These are phyloP conservation scores for Xylaria cubensis DNA, from an alignment of 495 filamentous ascomycete species.

Conservation along the genomic window DNA sequence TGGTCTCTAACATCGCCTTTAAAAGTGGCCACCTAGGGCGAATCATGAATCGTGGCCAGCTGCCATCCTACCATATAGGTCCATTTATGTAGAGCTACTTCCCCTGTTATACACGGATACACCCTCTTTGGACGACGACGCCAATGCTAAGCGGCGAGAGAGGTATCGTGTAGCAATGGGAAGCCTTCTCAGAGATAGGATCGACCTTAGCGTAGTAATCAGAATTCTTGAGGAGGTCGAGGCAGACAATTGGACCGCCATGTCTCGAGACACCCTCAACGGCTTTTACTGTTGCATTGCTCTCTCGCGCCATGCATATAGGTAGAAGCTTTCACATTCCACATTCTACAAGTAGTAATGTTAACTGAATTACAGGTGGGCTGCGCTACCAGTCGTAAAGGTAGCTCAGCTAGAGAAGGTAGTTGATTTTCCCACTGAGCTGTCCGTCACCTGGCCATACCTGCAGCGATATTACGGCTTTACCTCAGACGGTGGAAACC, in stretches of 20 bases:
- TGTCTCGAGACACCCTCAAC: slow-evolving; percentile 44
- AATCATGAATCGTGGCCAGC: slow-evolving; percentile 14
- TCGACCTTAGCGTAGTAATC: slow-evolving; percentile 39
- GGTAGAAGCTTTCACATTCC: slow-evolving; percentile 29
- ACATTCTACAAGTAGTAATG: neutral
- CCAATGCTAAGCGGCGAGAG: neutral
- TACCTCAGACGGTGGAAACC: slow-evolving; percentile 46
- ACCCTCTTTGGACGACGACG: neutral
- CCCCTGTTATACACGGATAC: neutral
- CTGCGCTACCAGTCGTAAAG: slow-evolving; percentile 49
- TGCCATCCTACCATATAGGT: neutral
- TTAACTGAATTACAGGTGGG: slow-evolving; percentile 34
- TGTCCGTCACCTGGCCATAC: slow-evolving; percentile 47
- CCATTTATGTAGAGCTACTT: neutral
- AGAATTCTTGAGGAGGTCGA: slow-evolving; percentile 34
- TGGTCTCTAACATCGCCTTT: neutral
- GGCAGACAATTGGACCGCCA: slow-evolving; percentile 36
- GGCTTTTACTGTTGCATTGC: slow-evolving; percentile 49
- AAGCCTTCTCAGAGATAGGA: slow-evolving; percentile 31
- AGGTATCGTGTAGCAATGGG: neutral
- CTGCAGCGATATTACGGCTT: slow-evolving; percentile 47
- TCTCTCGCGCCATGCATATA: slow-evolving; percentile 46
- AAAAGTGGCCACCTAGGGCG: slow-evolving; percentile 8
- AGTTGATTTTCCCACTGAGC: slow-evolving; percentile 45
- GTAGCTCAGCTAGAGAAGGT: slow-evolving; percentile 49